These are phyloP conservation scores for Alloascoidea hylecoeti DNA, from an alignment of 805 yeast genomes.

Conservation along the genomic window DNA sequence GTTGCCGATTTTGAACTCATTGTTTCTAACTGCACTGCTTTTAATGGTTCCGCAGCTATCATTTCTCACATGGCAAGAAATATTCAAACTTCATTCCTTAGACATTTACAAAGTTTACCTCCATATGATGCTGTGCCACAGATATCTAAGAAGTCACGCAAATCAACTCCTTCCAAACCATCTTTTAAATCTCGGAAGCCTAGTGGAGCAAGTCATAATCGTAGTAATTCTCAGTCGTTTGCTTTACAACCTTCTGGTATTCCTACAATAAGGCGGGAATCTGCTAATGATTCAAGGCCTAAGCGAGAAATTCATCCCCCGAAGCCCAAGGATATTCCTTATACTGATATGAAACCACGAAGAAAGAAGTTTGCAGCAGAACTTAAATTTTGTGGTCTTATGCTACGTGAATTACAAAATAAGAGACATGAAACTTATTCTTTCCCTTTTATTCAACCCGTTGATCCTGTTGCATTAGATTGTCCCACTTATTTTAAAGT, in stretches of 20 bases:
- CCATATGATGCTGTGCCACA: constrained; percentile 19
- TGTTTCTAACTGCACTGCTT: constrained; percentile 68
- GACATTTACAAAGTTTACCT: constrained; percentile 88
- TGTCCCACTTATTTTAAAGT: constrained; percentile 83
- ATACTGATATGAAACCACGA: constrained; percentile 72
- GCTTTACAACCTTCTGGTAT: constrained; percentile 29
- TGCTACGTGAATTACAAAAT: constrained; percentile 66
- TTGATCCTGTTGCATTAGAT: constrained; percentile 87
- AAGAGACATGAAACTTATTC: constrained; percentile 78
- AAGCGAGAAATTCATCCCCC: constrained; percentile 97
- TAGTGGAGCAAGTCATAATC: constrained; percentile 4
- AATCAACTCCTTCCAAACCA: constrained; percentile 14
- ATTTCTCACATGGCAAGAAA: constrained; percentile 88
- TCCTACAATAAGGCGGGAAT: constrained; percentile 62
- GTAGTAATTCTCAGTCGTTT: constrained; percentile 11
- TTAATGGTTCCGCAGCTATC: constrained; percentile 74
- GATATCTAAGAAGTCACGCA: constrained; percentile 9
- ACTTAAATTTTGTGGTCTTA: constrained; percentile 70
- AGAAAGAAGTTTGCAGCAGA: constrained; percentile 87
- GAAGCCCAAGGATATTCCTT: constrained; percentile 83
- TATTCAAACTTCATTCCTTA: constrained; percentile 84
- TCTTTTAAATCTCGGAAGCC: constrained; percentile 6
- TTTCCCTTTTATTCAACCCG: constrained; percentile 88
- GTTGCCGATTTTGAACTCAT: constrained; percentile 71
- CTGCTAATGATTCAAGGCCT: constrained; percentile 69